Base-by-base conservation (phyloP, 2,329 filamentous ascomycete genomes). In the Fragosphaeria purpurea region DNA sequence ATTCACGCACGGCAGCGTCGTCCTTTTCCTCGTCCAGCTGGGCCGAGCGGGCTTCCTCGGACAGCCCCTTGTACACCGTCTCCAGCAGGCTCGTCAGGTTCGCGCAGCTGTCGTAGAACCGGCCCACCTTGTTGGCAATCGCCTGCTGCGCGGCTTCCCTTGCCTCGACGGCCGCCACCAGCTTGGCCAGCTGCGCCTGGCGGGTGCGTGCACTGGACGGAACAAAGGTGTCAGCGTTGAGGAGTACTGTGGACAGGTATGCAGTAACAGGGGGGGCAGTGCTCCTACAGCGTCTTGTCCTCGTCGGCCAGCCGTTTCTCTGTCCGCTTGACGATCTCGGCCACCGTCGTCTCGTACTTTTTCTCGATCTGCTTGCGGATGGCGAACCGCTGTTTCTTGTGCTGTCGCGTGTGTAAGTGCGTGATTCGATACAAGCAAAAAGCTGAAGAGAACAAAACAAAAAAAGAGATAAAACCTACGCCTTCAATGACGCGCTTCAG, bases 81-180 rank as follows among this genome's bases (percentile, higher is more conserved):
- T 57, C 50, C 31, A 62, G 53, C 34, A 57, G 38, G 7, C 42
- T 50, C 34, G 54, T 49, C 41, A 62, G 50, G 12, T 52, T 55
- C 11, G 47, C 41, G 30, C 50, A 55, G 39, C 53, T 47, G 54
- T 56, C 55, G 44, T 58, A 58, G 53, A 56, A 57, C 6, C 54
- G 52, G 11, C 47, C 53, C 13, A 57, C 44, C 38, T 51, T 49
- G 31, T 56, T 53, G 7, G 57, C 55, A 12, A 60, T 54, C 8
- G 45, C 45, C 11, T 50, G 56, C 50, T 60, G 56, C 44, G 51
- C 56, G n/a, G 51, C 48, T 12, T 60, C 57, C 32, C 60, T 51
- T 10, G 35, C 37, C 13, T 53, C 48, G 7, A 60, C 49, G 7
- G 60, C 57, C 5, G 51, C 50, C 5, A 55, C 44, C 7, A 62